phyloP scores from a whole-genome alignment of 2,329 filamentous ascomycete species.

The Calonectria hawksworthii region DNA sequence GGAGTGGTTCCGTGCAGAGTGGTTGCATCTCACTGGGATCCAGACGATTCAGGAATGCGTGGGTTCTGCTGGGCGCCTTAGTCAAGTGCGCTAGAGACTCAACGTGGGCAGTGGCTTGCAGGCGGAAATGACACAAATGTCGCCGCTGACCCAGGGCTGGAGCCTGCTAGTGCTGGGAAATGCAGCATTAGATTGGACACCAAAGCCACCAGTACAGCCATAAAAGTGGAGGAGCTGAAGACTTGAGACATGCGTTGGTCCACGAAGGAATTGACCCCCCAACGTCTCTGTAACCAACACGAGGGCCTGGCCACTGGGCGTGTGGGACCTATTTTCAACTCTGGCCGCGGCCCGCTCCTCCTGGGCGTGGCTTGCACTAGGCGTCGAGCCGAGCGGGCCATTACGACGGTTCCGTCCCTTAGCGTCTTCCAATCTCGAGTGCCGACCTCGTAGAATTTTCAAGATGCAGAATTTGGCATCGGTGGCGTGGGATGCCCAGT shows the following conservation, averaged over 20 bases:
- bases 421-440: not conserved
- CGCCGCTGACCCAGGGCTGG: not conserved
- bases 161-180: not conserved
- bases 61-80: not conserved
- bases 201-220: not conserved
- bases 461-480: slow-evolving; percentile 14
- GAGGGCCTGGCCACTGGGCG: not conserved
- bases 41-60: not conserved
- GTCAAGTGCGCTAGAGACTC: not conserved
- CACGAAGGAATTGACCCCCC: not conserved
- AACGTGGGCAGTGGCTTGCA: slow-evolving; percentile 3
- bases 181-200: not conserved
- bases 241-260: slow-evolving; percentile 8
- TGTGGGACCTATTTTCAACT: not conserved
- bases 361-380: not conserved
- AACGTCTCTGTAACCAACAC: not conserved
- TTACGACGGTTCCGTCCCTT: not conserved
- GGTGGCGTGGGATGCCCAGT: not conserved
- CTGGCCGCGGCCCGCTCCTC: not conserved
- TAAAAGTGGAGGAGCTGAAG: slow-evolving; percentile 14
- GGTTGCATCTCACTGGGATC: not conserved
- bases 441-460: not conserved
- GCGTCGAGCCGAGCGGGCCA: not conserved
- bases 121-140: not conserved
- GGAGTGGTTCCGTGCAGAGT: not conserved